Conservation (phyloP, 2,329 filamentous ascomycete species). For the Raffaelea albimanens region DNA sequence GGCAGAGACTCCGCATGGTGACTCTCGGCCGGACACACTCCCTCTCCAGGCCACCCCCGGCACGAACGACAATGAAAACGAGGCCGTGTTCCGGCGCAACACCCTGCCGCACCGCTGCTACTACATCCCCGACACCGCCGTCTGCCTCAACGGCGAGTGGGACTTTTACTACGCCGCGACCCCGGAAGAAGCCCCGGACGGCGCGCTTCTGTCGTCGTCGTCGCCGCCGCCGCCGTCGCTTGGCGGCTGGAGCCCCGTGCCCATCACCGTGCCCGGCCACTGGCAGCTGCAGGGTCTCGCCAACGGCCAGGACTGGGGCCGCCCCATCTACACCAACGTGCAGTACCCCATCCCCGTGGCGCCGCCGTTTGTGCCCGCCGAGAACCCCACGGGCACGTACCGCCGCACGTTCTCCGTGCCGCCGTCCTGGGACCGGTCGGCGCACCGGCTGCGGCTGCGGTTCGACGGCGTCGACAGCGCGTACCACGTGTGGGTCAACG, state of each 20-base stretch:
- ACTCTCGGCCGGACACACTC: no score
- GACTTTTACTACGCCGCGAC: slow-evolving; percentile 41
- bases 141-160: slow-evolving; percentile 48
- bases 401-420: slow-evolving; percentile 45
- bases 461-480: slow-evolving; percentile 67
- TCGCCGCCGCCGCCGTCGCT: no score
- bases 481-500: slow-evolving; percentile 62
- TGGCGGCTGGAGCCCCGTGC: no score
- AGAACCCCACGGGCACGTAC: slow-evolving; percentile 59
- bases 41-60: no score
- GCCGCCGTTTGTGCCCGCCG: slow-evolving; percentile 51
- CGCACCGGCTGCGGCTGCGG: slow-evolving; percentile 46
- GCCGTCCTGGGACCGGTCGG: slow-evolving; percentile 25
- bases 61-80: slow-evolving; percentile 51
- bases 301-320: slow-evolving; percentile 32
- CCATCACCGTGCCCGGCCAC: slow-evolving; percentile 53
- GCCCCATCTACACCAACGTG: slow-evolving; percentile 61
- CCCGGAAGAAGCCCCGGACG: slow-evolving; percentile 30
- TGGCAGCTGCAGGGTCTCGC: slow-evolving; percentile 57
- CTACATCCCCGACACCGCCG: slow-evolving; percentile 38
- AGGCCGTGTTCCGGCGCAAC: slow-evolving; percentile 49
- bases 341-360: slow-evolving; percentile 56
- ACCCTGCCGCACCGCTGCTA: slow-evolving; percentile 46
- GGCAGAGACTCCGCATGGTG: no score
- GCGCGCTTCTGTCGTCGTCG: no score